Percentiles rank a stretch among this genome's conserved stretches.
Evolutionary conservation across 164 flowering plant species (phyloP).

Genomic region (Aristolochia contorta): DNA sequence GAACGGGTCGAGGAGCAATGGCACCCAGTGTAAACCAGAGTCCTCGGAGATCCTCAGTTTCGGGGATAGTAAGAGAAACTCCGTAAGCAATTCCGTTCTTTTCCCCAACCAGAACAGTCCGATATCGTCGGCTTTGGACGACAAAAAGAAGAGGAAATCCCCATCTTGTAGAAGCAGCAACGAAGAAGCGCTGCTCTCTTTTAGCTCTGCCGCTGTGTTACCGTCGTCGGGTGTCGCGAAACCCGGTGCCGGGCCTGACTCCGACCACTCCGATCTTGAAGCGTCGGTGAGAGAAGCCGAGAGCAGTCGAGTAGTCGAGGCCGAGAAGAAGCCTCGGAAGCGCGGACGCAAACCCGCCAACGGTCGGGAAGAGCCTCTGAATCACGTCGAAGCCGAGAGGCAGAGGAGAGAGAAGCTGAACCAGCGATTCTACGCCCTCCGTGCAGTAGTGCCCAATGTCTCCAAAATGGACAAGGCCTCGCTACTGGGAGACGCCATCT

Average conservation of each 20-base stretch:
- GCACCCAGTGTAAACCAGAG: slow-evolving; percentile 45
- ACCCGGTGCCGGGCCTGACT: slow-evolving; percentile 36
- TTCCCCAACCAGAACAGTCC: slow-evolving; percentile 22
- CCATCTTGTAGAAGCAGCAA: slow-evolving; percentile 44
- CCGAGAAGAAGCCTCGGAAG: slow-evolving; percentile 68
- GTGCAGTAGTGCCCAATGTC: slow-evolving; percentile 93
- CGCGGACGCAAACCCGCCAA: slow-evolving; percentile 91
- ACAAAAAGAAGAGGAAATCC: slow-evolving; percentile 40
- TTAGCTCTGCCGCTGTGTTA: slow-evolving; percentile 52
- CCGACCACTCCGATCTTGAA: slow-evolving; percentile 83
- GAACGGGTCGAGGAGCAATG: slow-evolving; percentile 16
- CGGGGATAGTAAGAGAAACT: slow-evolving; percentile 47
- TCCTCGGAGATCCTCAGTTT: slow-evolving; percentile 75
- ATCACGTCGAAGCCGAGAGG: slow-evolving; percentile 95
- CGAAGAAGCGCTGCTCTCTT: slow-evolving; percentile 75
- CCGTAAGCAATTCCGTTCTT: slow-evolving; percentile 21
- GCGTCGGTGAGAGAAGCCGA: slow-evolving; percentile 70
- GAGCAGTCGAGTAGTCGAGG: slow-evolving; percentile 43
- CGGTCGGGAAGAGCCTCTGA: slow-evolving; percentile 88
- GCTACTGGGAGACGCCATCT: slow-evolving; percentile 77
- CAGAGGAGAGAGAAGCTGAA: slow-evolving; percentile 93
- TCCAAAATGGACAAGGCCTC: slow-evolving; percentile 99
- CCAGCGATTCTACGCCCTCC: slow-evolving; percentile 81
- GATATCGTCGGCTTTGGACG: slow-evolving; percentile 4
- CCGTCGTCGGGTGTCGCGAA: slow-evolving; percentile 36